These are phyloP conservation scores for Sanghuangporus sanghuang DNA, from an alignment of 1,284 basidiomycete genomes.

Conservation along the genomic window DNA sequence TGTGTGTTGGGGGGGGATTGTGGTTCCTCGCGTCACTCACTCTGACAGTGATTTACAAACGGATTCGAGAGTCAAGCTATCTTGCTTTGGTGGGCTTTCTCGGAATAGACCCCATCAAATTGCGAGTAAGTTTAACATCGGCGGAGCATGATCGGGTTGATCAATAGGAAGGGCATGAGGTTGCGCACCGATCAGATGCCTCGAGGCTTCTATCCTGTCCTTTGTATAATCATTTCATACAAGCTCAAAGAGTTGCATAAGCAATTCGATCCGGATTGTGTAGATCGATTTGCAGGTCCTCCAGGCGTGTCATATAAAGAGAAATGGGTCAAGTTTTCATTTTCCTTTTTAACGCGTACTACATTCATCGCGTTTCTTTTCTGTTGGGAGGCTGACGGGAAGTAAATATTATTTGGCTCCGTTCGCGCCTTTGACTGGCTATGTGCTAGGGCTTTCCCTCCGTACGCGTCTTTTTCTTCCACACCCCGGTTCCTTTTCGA, in stretches of 20 bases:
- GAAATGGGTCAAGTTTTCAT: neutral
- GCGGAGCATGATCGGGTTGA: neutral
- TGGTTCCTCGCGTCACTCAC: no score
- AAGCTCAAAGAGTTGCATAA: neutral
- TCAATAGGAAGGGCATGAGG: neutral
- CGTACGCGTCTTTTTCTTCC: neutral
- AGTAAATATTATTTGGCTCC: neutral
- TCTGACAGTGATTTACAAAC: no score
- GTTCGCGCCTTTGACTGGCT: neutral
- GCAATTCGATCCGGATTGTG: neutral
- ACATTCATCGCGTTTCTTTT: neutral
- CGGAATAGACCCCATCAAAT: no score
- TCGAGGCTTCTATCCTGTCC: neutral
- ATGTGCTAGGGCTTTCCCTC: constrained; percentile 1
- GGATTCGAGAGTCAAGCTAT: no score
- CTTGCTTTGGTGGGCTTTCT: no score
- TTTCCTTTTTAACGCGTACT: neutral
- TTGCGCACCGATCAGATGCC: constrained; percentile 2
- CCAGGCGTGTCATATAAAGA: constrained; percentile 3
- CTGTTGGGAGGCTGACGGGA: neutral
- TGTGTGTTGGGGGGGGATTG: no score
- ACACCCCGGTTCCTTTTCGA: neutral
- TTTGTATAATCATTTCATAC: neutral
- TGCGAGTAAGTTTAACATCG: no score
- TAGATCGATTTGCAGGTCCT: neutral